Conservation (phyloP, 345 rosid species). For the Bruguiera sexangula region DNA sequence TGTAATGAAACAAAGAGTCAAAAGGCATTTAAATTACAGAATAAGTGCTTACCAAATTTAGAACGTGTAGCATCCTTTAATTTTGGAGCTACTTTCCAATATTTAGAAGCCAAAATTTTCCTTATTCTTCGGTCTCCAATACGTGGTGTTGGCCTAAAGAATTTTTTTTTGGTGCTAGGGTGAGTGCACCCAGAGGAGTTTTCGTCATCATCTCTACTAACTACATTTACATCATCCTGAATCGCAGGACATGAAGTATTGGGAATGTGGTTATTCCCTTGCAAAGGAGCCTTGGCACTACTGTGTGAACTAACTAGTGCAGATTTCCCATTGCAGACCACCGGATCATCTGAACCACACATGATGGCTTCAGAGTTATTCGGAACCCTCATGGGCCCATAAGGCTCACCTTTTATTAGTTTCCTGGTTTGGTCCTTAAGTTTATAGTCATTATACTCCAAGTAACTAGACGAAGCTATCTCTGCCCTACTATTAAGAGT, state of each 20-base stretch:
- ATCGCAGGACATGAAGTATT: conserved; percentile 33
- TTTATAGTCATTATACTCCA: conserved; percentile 36
- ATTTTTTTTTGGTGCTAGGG: conserved; percentile 50
- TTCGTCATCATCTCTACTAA: conserved; percentile 85
- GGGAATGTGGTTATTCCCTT: conserved; percentile 29
- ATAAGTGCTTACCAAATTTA: conserved; percentile 44
- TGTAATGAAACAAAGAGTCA: conserved; percentile 9
- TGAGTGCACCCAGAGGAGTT: conserved; percentile 68
- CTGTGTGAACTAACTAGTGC: conserved; percentile 48
- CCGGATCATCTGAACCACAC: conserved; percentile 40
- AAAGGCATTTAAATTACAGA: not conserved
- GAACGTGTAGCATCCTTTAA: conserved; percentile 46
- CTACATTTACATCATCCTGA: conserved; percentile 60
- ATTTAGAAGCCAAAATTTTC: conserved; percentile 79
- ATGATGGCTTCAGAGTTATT: conserved; percentile 26
- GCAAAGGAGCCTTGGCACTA: conserved; percentile 38
- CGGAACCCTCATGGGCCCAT: conserved; percentile 25
- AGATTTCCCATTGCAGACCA: conserved; percentile 54
- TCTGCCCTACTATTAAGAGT: conserved; percentile 40
- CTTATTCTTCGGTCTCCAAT: conserved; percentile 84
- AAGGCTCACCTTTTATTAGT: conserved; percentile 29
- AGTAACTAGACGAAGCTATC: conserved; percentile 22
- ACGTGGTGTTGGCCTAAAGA: conserved; percentile 61
- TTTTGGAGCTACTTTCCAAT: conserved; percentile 60
- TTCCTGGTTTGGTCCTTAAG: conserved; percentile 37